Percentiles rank a stretch among this genome's conserved stretches.
phyloP scores from a whole-genome alignment of 2,329 filamentous ascomycete genomes.

The Pseudogymnoascus sp. region DNA sequence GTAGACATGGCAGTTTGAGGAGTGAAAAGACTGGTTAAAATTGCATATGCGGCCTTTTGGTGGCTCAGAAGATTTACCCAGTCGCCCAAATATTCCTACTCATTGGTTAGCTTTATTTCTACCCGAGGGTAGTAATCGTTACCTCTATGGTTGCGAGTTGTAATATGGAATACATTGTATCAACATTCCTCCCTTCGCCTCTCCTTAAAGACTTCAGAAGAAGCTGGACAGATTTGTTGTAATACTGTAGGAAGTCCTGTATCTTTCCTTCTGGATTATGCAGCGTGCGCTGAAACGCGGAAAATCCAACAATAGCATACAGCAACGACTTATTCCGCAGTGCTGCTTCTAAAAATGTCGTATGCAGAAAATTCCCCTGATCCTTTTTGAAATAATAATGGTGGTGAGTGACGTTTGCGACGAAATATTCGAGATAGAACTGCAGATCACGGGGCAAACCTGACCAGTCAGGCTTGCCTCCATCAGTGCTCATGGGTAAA shows the following conservation, averaged over 20 bases:
- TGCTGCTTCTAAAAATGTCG: slow-evolving; percentile 63
- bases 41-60: slow-evolving; percentile 78
- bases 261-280: slow-evolving; percentile 63
- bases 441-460: slow-evolving; percentile 62
- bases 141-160: slow-evolving; percentile 93
- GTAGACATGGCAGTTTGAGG: slow-evolving; percentile 67
- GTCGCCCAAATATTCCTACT: slow-evolving; percentile 84
- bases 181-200: slow-evolving; percentile 61
- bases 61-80: slow-evolving; percentile 92
- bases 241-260: slow-evolving; percentile 76
- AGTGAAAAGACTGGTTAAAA: slow-evolving; percentile 70
- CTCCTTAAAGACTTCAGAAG: slow-evolving; percentile 64
- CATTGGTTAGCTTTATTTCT: slow-evolving; percentile 13
- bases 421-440: slow-evolving; percentile 71
- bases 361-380: slow-evolving; percentile 63
- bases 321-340: slow-evolving; percentile 71
- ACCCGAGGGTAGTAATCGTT: slow-evolving; percentile 23
- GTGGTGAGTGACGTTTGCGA: slow-evolving; percentile 66
- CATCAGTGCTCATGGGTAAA: slow-evolving; percentile 18
- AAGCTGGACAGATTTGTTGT: slow-evolving; percentile 76
- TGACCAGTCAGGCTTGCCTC: slow-evolving; percentile 38
- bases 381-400: slow-evolving; percentile 76
- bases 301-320: slow-evolving; percentile 79
- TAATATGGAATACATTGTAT: slow-evolving; percentile 77
- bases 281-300: slow-evolving; percentile 77